These are phyloP conservation scores for Ceratocystis cacaofunesta DNA, from an alignment of 2,329 filamentous ascomycete species.

Conservation along the genomic window DNA sequence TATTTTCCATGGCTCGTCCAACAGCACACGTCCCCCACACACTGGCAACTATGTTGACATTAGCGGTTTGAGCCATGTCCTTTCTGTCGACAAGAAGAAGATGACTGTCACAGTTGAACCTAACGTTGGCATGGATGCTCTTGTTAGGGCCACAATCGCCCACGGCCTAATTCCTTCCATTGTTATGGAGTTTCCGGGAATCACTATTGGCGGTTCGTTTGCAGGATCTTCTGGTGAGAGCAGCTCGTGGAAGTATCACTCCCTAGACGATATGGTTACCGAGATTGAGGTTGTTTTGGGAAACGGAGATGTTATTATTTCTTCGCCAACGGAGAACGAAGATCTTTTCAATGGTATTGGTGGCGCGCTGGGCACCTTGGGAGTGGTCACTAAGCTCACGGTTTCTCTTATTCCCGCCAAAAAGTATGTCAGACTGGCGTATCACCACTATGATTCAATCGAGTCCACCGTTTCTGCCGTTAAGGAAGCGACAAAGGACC, in stretches of 20 bases:
- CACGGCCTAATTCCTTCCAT: constrained; percentile 46
- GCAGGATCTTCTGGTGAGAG: constrained; percentile 54
- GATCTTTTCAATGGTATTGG: constrained; percentile 52
- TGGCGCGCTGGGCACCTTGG: constrained; percentile 50
- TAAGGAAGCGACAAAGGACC: constrained; percentile 28
- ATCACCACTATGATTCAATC: constrained; percentile 32
- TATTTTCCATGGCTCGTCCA: constrained; percentile 65
- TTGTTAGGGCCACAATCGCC: constrained; percentile 43
- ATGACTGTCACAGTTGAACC: constrained; percentile 52
- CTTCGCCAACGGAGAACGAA: constrained; percentile 33
- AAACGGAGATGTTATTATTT: constrained; percentile 40
- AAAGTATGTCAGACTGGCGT: constrained; percentile 42
- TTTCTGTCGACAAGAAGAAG: constrained; percentile 39
- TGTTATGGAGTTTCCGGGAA: constrained; percentile 59
- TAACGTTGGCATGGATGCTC: constrained; percentile 52
- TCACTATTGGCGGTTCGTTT: constrained; percentile 54
- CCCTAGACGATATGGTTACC: constrained; percentile 47
- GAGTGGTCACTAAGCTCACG: constrained; percentile 50
- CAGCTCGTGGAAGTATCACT: constrained; percentile 51
- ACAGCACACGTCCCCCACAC: constrained; percentile 48
- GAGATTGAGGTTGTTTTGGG: constrained; percentile 51
- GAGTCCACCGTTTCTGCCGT: constrained; percentile 30
- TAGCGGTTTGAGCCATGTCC: constrained; percentile 45
- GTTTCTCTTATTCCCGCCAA: constrained; percentile 41
- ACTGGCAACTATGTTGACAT: constrained; percentile 50